A percentile compares a stretch with the other conserved stretches of the same genome.
These are phyloP conservation scores for Lipomyces starkeyi DNA, from an alignment of 805 yeast species.

Conservation along the genomic window DNA sequence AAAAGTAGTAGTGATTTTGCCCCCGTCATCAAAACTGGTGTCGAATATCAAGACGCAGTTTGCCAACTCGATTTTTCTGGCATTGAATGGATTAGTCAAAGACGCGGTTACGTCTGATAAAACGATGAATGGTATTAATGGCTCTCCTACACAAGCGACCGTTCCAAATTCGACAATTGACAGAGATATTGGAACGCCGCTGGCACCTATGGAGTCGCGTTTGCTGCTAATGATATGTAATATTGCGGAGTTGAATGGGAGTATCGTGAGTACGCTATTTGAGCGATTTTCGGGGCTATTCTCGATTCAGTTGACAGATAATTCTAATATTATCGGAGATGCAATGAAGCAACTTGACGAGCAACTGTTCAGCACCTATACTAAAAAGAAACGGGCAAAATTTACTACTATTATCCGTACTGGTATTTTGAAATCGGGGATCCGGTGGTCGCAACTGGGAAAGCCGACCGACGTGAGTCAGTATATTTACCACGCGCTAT, in stretches of 20 bases:
- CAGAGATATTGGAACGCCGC: background rate
- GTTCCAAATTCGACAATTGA: background rate
- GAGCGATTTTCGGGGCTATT: constrained; percentile 59
- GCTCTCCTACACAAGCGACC: background rate
- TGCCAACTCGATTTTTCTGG: constrained; percentile 46
- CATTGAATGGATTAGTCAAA: constrained; percentile 45
- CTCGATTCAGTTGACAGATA: constrained; percentile 52
- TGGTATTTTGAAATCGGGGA: constrained; percentile 48
- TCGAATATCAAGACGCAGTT: constrained; percentile 47
- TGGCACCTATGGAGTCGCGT: constrained; percentile 54
- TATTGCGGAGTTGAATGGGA: constrained; percentile 54
- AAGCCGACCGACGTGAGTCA: constrained; percentile 50
- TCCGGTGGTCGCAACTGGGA: constrained; percentile 52
- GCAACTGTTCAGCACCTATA: constrained; percentile 60
- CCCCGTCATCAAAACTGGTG: constrained; percentile 47
- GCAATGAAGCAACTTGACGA: constrained; percentile 57
- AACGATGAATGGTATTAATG: background rate
- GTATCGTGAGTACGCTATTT: constrained; percentile 56
- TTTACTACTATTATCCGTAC: constrained; percentile 50
- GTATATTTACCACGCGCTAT: constrained; percentile 57
- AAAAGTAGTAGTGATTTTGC: constrained; percentile 40
- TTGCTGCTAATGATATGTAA: constrained; percentile 61
- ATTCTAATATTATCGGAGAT: constrained; percentile 53
- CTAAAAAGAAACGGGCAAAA: constrained; percentile 55
- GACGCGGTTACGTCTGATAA: constrained; percentile 42